These are phyloP conservation scores for Tylopilus subfusipes DNA, from an alignment of 768 basidiomycete genomes.

Conservation along the genomic window DNA sequence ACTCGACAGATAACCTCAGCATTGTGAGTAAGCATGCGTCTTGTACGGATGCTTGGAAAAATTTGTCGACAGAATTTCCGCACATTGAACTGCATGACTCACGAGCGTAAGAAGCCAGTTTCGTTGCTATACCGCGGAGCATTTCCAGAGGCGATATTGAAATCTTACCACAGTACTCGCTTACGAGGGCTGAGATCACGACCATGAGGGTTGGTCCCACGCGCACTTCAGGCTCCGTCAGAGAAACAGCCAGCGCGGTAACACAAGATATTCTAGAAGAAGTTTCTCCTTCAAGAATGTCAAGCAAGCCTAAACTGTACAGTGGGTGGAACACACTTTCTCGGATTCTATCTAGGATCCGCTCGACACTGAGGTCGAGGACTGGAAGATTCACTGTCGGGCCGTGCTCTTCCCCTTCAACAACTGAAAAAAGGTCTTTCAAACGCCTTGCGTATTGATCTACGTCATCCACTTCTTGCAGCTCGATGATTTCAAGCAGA, in stretches of 20 bases:
- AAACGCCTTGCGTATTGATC: constrained; percentile 55
- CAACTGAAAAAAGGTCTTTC: constrained; percentile 37
- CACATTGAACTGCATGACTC: constrained; percentile 23
- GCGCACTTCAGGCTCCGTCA: constrained; percentile 37
- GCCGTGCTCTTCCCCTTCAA: constrained; percentile 34
- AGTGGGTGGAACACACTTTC: constrained; percentile 40
- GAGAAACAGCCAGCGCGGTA: constrained; percentile 42
- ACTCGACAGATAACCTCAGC: constrained; percentile 61
- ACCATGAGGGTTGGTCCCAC: constrained; percentile 62
- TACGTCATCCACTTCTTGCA: constrained; percentile 47
- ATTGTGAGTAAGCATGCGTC: constrained; percentile 72
- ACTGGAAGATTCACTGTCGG: constrained; percentile 37
- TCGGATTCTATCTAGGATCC: constrained; percentile 47
- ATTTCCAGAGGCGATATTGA: constrained; percentile 49
- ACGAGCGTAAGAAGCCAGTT: constrained; percentile 44
- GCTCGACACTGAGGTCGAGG: constrained; percentile 56
- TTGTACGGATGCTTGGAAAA: constrained; percentile 57
- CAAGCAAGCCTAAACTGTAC: constrained; percentile 5
- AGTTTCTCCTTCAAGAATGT: constrained; percentile 33
- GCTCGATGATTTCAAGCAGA: constrained; percentile 53
- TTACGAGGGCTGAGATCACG: constrained; percentile 64
- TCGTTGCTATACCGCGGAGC: constrained; percentile 42
- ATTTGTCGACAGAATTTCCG: constrained; percentile 1
- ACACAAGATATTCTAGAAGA: constrained; percentile 43
- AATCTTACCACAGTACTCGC: constrained; percentile 53